Evolutionary conservation across 768 basidiomycete species (phyloP).

Genomic region (Exidia glandulosa): DNA sequence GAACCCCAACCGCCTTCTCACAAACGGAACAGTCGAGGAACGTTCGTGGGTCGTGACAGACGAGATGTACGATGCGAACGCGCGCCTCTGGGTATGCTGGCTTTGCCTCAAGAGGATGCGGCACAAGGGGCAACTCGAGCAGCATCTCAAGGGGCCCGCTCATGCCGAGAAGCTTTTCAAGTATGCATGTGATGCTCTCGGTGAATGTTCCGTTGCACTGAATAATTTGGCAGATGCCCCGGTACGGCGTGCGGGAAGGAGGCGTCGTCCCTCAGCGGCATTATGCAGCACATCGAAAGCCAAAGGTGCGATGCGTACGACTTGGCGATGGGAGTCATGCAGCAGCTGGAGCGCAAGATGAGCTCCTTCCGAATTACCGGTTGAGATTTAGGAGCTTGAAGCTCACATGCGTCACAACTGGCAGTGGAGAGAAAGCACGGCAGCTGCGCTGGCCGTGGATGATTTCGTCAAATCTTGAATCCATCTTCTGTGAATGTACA

Average conservation of each 20-base stretch:
- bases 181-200: background rate
- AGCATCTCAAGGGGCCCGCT: conserved; percentile 51
- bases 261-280: conserved; percentile 43
- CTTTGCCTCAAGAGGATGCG: conserved; percentile 39
- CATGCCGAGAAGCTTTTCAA: conserved; percentile 38
- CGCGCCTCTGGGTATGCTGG: conserved; percentile 44
- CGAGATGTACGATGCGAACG: conserved; percentile 29
- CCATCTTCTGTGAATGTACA: too few species aligned
- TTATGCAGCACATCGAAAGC: conserved; percentile 59
- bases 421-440: too few species aligned
- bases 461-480: too few species aligned
- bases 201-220: too few species aligned
- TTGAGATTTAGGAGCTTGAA: too few species aligned
- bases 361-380: too few species aligned
- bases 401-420: too few species aligned
- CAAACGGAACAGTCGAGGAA: conserved; percentile 3
- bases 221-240: conserved; percentile 37
- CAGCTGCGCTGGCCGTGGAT: too few species aligned
- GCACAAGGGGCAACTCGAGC: conserved; percentile 37
- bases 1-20: conserved; percentile 40
- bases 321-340: background rate
- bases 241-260: conserved; percentile 25
- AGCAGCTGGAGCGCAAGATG: too few species aligned
- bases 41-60: conserved; percentile 23
- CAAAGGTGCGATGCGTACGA: conserved; percentile 28